Percentiles rank a stretch among this genome's conserved stretches.
Conservation (phyloP, 257 asterid genomes). For the Nicotiana otophora region DNA sequence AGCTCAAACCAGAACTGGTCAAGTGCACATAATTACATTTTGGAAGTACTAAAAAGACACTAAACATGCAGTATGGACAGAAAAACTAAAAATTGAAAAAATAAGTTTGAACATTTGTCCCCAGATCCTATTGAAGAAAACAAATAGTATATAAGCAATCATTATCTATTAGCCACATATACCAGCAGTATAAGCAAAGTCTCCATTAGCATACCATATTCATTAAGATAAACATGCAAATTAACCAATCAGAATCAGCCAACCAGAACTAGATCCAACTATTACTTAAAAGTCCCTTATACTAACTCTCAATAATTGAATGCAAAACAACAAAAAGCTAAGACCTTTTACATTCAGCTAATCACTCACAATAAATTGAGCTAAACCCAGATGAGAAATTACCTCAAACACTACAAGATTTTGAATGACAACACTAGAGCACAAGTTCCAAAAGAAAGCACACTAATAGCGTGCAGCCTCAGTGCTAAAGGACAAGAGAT, state of each 20-base stretch:
- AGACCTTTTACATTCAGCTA: not conserved
- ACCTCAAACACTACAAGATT: conserved; percentile 28
- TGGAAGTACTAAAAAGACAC: not conserved
- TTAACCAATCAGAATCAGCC: not conserved
- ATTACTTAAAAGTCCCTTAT: not conserved
- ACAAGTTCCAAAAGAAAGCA: not conserved
- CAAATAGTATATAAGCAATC: too few species aligned
- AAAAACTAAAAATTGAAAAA: too few species aligned
- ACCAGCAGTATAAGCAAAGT: not conserved
- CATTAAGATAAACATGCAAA: not conserved
- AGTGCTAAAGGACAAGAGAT: not conserved
- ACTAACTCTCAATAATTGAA: not conserved
- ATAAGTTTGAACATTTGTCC: too few species aligned
- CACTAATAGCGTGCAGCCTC: not conserved
- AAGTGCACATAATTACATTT: not conserved
- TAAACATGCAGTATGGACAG: not conserved
- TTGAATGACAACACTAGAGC: not conserved
- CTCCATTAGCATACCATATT: too few species aligned
- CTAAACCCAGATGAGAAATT: conserved; percentile 21
- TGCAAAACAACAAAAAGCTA: not conserved
- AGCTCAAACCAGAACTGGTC: not conserved
- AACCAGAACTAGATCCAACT: not conserved
- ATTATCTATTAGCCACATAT: too few species aligned
- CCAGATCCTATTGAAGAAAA: too few species aligned
- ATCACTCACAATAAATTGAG: not conserved